Conservation (phyloP, 352 stramenopile genomes). For the Poterioochromonas sp. region DNA sequence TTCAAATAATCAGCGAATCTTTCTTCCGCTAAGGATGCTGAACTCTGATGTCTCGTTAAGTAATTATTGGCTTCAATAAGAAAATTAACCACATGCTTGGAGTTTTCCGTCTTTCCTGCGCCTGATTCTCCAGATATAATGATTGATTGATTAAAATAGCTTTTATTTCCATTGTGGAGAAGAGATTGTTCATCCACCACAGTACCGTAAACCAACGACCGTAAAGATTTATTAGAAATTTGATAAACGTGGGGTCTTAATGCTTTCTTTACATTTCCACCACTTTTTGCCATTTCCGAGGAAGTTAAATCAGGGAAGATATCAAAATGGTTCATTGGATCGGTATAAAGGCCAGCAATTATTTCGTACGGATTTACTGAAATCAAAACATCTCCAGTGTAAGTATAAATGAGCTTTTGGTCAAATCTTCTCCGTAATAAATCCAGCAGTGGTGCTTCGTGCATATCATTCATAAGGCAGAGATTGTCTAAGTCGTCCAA, state of each 20-base stretch:
- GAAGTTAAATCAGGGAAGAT: too few species aligned
- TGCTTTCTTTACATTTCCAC: not conserved
- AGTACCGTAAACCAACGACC: not conserved
- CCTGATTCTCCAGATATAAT: slow-evolving; percentile 63
- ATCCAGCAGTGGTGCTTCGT: slow-evolving; percentile 76
- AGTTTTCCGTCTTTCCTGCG: slow-evolving; percentile 64
- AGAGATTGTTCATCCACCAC: not conserved
- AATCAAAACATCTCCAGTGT: slow-evolving; percentile 86
- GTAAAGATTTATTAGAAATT: slow-evolving; percentile 44
- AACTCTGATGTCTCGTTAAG: not conserved
- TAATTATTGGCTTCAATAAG: slow-evolving; percentile 36
- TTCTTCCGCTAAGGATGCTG: too few species aligned
- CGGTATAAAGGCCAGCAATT: slow-evolving; percentile 49
- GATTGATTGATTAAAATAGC: slow-evolving; percentile 63
- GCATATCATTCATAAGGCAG: slow-evolving; percentile 82
- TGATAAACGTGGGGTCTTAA: slow-evolving; percentile 43
- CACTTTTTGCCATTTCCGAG: not conserved
- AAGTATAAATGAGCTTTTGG: slow-evolving; percentile 85
- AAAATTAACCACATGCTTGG: slow-evolving; percentile 51
- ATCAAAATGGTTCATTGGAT: not conserved
- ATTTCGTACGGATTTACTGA: slow-evolving; percentile 90
- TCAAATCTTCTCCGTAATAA: slow-evolving; percentile 73
- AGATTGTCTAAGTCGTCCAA: slow-evolving; percentile 70
- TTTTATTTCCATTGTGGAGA: not conserved
- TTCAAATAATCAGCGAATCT: slow-evolving; percentile 23